Evolutionary conservation across 352 stramenopile species (phyloP), one percentile per base, ranked within the genome.

Genomic region (Phytophthora nicotianae): DNA sequence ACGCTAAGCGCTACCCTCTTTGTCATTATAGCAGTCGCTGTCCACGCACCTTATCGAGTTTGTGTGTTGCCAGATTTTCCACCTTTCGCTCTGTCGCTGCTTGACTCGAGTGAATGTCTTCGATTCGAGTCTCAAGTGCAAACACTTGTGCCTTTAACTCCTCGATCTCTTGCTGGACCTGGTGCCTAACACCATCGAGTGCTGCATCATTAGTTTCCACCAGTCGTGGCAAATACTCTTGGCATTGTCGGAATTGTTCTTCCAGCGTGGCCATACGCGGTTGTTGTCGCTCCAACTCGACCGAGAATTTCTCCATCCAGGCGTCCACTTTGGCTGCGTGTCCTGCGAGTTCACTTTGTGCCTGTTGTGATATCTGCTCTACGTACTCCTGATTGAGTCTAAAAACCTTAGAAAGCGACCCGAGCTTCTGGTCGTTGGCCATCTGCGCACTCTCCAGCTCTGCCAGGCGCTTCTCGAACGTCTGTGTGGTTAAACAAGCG

Each of bases 291-390:
- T 71, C 57, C 35, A 88, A 48, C 23, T 88, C 70, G 3, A 48
- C 66, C 24, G 79, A 84, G 23, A 83, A 72, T 49, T 88, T 88
- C n/a, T 88, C 75, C 59, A 88, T 88, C 75, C 81, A 90, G n/a
- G 69, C 63, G 23, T 88, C 72, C 27, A 75, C 68, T 19, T 80
- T 81, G 16, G 46, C 63, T 21, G 77, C 53, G 27, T 88, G 58
- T 32, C 40, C 43, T n/a, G 59, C 64, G 1, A 84, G 49, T 24
- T 87, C 75, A 1, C 38, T 57, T 7, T 73, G 62, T 26, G 56
- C 43, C 50, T 91, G 80, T 38, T 81, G 75, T 4, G 54, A 49
- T 1, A 51, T 83, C 27, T 91, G 82, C 41, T 89, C 84, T 16
- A 86, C 67, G 62, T 86, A 86, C 51, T 93, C 79, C 38, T 93